phyloP scores from a whole-genome alignment of 371 early-diverging fungal species.

The Nematocida major region DNA sequence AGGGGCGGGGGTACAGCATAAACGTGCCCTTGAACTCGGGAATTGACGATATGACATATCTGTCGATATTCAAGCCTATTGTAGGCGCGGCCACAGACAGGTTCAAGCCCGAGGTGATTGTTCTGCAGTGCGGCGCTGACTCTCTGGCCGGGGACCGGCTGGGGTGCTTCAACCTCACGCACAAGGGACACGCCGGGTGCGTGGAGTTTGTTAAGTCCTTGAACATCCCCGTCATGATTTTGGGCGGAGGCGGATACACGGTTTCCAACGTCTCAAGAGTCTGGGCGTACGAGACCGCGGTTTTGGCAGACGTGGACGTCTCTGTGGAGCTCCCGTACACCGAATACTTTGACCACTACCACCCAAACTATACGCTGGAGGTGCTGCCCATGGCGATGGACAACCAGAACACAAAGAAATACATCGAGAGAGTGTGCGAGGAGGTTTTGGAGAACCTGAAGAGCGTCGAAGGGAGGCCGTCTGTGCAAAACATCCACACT shows the following conservation, averaged over 20 bases:
- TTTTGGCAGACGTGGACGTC: slow-evolving; percentile 74
- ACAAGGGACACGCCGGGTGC: slow-evolving; percentile 78
- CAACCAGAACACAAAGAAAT: slow-evolving; percentile 78
- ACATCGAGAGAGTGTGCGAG: slow-evolving; percentile 68
- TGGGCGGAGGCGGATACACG: slow-evolving; percentile 89
- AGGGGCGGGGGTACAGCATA: slow-evolving; percentile 68
- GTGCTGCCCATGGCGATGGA: slow-evolving; percentile 80
- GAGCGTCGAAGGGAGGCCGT: slow-evolving; percentile 78
- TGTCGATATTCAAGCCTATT: slow-evolving; percentile 73
- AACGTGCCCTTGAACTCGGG: slow-evolving; percentile 83
- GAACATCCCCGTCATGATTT: slow-evolving; percentile 73
- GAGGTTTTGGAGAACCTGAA: slow-evolving; percentile 80
- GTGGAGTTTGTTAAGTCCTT: slow-evolving; percentile 74
- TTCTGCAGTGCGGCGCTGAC: slow-evolving; percentile 88
- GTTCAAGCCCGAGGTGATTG: slow-evolving; percentile 74
- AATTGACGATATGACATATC: slow-evolving; percentile 76
- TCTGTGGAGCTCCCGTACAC: slow-evolving; percentile 74
- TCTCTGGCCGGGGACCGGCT: slow-evolving; percentile 79
- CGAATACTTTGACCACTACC: slow-evolving; percentile 81
- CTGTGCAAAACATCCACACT: slow-evolving; percentile 83
- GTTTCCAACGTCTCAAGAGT: slow-evolving; percentile 79
- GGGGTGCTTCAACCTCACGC: slow-evolving; percentile 78
- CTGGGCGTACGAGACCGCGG: slow-evolving; percentile 92
- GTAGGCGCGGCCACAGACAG: slow-evolving; percentile 72
- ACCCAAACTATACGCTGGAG: slow-evolving; percentile 75